Evolutionary conservation across 2,329 filamentous ascomycete genomes (phyloP).

Genomic region (Helotiales sp.): DNA sequence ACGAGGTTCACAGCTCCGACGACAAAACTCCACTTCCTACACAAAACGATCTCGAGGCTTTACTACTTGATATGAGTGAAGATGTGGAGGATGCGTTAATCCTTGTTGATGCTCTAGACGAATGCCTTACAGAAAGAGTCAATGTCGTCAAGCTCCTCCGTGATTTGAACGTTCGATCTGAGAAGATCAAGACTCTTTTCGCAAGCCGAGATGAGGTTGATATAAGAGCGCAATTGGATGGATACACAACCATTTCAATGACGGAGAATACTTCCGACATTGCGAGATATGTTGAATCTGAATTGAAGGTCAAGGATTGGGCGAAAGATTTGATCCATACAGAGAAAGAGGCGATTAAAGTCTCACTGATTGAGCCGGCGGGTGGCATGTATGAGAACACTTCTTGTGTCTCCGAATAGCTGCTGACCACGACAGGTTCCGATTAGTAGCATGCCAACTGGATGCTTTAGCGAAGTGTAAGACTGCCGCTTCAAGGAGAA

Average conservation of each 20-base stretch:
- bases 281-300: not conserved
- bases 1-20: not conserved
- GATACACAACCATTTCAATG: not conserved
- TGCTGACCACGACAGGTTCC: not conserved
- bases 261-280: not conserved
- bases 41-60: not conserved
- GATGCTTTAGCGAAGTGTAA: not conserved
- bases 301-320: not conserved
- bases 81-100: not conserved
- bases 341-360: not conserved
- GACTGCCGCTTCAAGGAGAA: not conserved
- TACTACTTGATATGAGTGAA: not conserved
- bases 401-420: not conserved
- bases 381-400: not conserved
- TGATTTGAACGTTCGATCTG: not conserved
- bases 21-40: not conserved
- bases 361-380: not conserved
- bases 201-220: not conserved
- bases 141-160: not conserved
- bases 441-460: not conserved
- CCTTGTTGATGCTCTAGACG: not conserved
- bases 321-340: not conserved
- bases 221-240: not conserved
- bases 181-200: not conserved
- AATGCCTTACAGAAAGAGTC: not conserved